phyloP scores from a whole-genome alignment of 305 asterid genomes.

The Fraxinus baroniana region DNA sequence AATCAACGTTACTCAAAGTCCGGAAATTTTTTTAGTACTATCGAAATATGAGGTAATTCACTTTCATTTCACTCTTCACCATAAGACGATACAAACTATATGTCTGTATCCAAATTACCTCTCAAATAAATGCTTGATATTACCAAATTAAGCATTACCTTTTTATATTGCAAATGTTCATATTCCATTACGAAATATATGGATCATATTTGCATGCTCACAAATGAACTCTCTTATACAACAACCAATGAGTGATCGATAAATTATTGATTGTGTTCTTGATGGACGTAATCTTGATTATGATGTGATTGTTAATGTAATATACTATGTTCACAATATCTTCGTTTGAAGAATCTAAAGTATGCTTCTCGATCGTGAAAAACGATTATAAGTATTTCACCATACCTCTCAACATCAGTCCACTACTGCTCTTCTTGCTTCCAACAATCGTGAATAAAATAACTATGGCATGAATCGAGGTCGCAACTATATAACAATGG shows the following conservation, averaged over 20 bases:
- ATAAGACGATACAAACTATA: not conserved
- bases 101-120: not conserved
- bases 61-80: not conserved
- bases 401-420: not conserved
- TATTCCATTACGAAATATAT: not conserved
- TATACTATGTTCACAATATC: not conserved
- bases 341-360: not conserved
- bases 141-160: not conserved
- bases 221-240: not conserved
- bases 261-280: not conserved
- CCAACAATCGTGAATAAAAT: not conserved
- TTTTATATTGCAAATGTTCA: not conserved
- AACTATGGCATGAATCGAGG: not conserved
- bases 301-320: not conserved
- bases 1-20: not conserved
- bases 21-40: not conserved
- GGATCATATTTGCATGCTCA: not conserved
- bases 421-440: not conserved
- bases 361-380: not conserved
- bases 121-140: not conserved
- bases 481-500: not conserved
- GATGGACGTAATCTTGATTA: not conserved
- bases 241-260: not conserved
- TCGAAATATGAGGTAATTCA: not conserved
- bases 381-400: not conserved